Conservation (phyloP, 306 rosid species). For the Alnus glutinosa region DNA sequence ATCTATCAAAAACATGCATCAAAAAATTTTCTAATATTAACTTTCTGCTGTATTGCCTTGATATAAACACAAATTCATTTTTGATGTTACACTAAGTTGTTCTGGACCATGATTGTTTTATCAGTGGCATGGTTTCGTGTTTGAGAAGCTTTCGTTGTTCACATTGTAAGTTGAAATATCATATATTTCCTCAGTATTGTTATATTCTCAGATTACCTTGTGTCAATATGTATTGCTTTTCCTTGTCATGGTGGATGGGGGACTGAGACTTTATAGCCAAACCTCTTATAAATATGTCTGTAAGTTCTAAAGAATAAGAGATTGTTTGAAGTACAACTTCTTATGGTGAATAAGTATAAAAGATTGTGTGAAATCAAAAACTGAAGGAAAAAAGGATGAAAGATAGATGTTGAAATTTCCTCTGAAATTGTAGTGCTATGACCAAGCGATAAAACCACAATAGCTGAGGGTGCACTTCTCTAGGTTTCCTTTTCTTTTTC, state of each 20-base stretch:
- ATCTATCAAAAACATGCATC: background rate
- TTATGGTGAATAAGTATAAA: background rate
- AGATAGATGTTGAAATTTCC: background rate
- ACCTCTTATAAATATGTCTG: background rate
- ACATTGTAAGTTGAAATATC: conserved; percentile 20
- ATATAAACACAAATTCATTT: background rate
- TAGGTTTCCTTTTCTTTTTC: background rate
- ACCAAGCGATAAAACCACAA: background rate
- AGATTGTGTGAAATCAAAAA: background rate
- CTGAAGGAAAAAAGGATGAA: background rate
- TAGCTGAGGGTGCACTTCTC: background rate
- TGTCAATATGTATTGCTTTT: background rate
- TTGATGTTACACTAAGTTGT: conserved; percentile 12
- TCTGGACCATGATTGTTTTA: conserved; percentile 3
- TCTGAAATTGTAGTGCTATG: background rate
- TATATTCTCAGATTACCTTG: background rate
- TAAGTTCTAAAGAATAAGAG: background rate
- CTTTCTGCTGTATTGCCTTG: background rate
- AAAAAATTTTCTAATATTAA: background rate
- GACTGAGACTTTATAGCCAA: background rate
- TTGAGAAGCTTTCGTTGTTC: conserved; percentile 15
- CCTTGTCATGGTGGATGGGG: background rate
- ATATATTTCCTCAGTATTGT: background rate
- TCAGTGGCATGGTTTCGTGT: conserved; percentile 34
- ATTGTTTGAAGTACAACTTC: background rate